Percentiles rank a stretch among this genome's conserved stretches.
phyloP scores from a whole-genome alignment of 805 yeast species.

The Suhomyces emberorum region DNA sequence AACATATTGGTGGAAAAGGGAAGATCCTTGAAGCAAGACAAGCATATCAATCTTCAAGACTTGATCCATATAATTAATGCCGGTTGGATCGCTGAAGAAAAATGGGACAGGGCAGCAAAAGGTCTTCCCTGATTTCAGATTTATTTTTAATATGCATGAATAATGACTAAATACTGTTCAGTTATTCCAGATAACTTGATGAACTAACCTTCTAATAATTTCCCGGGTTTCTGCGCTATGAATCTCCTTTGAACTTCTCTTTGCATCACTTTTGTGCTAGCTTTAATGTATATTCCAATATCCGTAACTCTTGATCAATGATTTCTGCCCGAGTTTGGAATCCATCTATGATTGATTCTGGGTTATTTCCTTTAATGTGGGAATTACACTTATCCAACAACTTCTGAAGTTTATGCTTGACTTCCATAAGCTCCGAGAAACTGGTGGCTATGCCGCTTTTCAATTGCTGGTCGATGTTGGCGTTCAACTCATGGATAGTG shows the following conservation, averaged over 20 bases:
- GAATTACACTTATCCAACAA: constrained; percentile 8
- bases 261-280: constrained; percentile 13
- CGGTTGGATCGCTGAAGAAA: constrained; percentile 80
- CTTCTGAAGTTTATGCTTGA: constrained; percentile 10
- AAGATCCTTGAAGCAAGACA: constrained; percentile 53
- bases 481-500: constrained; percentile 38
- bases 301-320: constrained; percentile 68
- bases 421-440: constrained; percentile 12
- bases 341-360: constrained; percentile 5
- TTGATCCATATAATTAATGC: constrained; percentile 67
- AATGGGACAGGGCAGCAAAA: constrained; percentile 59
- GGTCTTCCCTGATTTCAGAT: constrained; percentile 33
- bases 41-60: constrained; percentile 71
- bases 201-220: too few relatives aligned
- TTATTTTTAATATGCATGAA: too few relatives aligned
- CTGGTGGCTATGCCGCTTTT: constrained; percentile 27
- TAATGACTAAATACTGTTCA: too few relatives aligned
- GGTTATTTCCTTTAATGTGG: neutral
- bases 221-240: too few relatives aligned
- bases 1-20: constrained; percentile 67
- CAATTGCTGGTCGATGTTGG: constrained; percentile 36
- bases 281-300: constrained; percentile 55
- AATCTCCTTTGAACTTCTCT: too few relatives aligned
- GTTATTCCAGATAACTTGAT: too few relatives aligned
- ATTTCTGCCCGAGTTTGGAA: constrained; percentile 51